These are phyloP conservation scores for Amanita exitialis DNA, from an alignment of 768 basidiomycete genomes.

Conservation along the genomic window DNA sequence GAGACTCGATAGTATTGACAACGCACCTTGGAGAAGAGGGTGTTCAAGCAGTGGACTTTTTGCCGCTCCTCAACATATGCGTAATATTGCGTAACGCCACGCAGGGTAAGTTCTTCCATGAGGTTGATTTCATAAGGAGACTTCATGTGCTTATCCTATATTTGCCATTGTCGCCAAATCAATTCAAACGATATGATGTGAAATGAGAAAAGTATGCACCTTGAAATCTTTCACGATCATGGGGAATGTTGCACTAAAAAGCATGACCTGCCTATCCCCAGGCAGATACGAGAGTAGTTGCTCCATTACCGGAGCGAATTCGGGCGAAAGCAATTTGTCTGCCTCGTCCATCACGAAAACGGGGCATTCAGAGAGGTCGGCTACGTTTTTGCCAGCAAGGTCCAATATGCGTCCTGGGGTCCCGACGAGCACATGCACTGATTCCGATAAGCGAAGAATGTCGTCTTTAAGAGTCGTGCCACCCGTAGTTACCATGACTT, in stretches of 20 bases:
- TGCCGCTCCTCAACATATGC: slow-evolving; percentile 99
- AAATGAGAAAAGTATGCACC: slow-evolving; percentile 28
- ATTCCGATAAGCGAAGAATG: slow-evolving; percentile 82
- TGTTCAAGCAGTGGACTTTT: slow-evolving; percentile 99
- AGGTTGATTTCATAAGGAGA: slow-evolving; percentile 97
- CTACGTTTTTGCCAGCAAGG: slow-evolving; percentile 85
- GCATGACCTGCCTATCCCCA: slow-evolving; percentile 87
- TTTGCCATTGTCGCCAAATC: slow-evolving; percentile 3
- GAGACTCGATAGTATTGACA: not conserved
- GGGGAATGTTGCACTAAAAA: slow-evolving; percentile 98
- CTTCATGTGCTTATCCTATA: slow-evolving; percentile 91
- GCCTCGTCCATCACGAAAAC: slow-evolving; percentile 99
- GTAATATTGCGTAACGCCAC: slow-evolving; percentile 99
- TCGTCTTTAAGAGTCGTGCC: slow-evolving; percentile 98
- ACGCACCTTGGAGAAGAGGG: slow-evolving; percentile 92
- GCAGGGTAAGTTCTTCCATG: slow-evolving; percentile 98
- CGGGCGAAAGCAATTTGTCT: slow-evolving; percentile 93
- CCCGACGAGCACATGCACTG: slow-evolving; percentile 93
- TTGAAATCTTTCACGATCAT: slow-evolving; percentile 99
- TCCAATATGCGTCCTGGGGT: slow-evolving; percentile 96
- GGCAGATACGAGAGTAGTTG: slow-evolving; percentile 84
- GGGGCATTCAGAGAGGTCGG: slow-evolving; percentile 88
- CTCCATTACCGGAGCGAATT: slow-evolving; percentile 98
- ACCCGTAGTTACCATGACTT: slow-evolving; percentile 99
- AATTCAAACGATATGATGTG: not conserved